Conservation (phyloP, 345 rosid species). For the Brassica incana region DNA sequence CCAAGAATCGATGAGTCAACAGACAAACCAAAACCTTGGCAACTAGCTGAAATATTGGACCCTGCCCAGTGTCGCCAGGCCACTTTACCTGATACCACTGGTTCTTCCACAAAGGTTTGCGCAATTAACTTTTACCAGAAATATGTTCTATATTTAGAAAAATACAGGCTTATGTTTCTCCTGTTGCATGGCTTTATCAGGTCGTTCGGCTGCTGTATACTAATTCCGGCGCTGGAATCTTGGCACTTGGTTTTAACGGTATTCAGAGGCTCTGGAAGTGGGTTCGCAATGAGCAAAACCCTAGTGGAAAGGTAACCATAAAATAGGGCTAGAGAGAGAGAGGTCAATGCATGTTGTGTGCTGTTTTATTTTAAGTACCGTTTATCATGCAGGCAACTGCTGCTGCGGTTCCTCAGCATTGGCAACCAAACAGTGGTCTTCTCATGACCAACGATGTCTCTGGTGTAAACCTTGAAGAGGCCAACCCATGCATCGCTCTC, state of each 20-base stretch:
- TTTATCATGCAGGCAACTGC: conserved; percentile 66
- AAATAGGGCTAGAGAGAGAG: conserved; percentile 2
- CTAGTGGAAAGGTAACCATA: conserved; percentile 68
- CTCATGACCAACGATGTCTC: conserved; percentile 76
- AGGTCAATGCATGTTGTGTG: neutral
- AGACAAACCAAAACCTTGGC: conserved; percentile 75
- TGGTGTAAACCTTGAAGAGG: conserved; percentile 79
- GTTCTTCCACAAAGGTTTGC: conserved; percentile 71
- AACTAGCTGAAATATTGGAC: conserved; percentile 68
- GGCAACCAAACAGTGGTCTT: conserved; percentile 96
- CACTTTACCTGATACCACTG: conserved; percentile 62
- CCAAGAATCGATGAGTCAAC: conserved; percentile 60
- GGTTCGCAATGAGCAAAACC: conserved; percentile 73
- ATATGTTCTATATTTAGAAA: neutral
- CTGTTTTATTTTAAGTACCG: neutral
- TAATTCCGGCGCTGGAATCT: conserved; percentile 74
- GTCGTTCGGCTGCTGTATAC: conserved; percentile 85
- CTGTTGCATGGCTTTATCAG: conserved; percentile 42
- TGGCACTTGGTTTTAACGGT: conserved; percentile 85
- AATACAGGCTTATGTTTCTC: conserved; percentile 5
- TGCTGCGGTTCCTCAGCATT: conserved; percentile 69
- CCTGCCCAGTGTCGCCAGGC: conserved; percentile 58
- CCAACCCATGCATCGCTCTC: conserved; percentile 87
- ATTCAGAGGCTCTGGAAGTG: conserved; percentile 81
- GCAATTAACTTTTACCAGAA: conserved; percentile 11